Evolutionary conservation across 1,284 basidiomycete genomes (phyloP), one percentile per base, ranked within the genome.

Genomic region (Fomitopsis schrenkii): DNA sequence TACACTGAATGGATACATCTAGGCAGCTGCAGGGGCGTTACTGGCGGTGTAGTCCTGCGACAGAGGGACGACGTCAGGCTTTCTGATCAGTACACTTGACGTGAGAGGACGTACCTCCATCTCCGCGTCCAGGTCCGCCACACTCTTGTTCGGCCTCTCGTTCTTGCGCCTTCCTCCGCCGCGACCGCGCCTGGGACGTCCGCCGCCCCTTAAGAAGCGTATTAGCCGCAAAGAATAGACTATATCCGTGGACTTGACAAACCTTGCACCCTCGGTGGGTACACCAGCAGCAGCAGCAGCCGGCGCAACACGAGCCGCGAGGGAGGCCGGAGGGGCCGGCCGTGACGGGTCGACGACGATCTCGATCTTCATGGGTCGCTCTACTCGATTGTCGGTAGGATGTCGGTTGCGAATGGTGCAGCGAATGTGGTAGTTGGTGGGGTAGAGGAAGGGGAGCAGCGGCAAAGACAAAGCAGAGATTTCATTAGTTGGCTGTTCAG

Each of bases 331-430:
- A 9, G 90, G 82, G 5, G 84, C 82, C n/a, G 87, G 83, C 59
- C 85, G 84, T 58, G 89, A 81, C 28, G 95, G 95, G 80, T 97
- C 94, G 73, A 98, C 85, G 53, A 98, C 88, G 65, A 98, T 94
- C 82, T 98, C 97, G 66, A 98, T 95, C 83, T 95, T 97, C 93
- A 99, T 97, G 30, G 95, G 93, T 71, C 93, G 93, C 84, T 95
- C 95, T 97, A 80, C 77, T 65, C 59, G 58, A 30, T 8, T 35
- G 28, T 53, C 30, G 30, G 30, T 9, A 36, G 30, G 58, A 62
- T 59, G 55, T 59, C 59, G 68, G 62, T 62, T 63, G 64, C 48
- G 36, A 54, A 48, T 36, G 57, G 22, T 59, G 58, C 42, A 33
- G 33, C 28, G 38, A 58, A 42, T 42, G 59, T 57, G 26, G 57